Conservation (phyloP, 345 rosid genomes). For the Populus alba region DNA sequence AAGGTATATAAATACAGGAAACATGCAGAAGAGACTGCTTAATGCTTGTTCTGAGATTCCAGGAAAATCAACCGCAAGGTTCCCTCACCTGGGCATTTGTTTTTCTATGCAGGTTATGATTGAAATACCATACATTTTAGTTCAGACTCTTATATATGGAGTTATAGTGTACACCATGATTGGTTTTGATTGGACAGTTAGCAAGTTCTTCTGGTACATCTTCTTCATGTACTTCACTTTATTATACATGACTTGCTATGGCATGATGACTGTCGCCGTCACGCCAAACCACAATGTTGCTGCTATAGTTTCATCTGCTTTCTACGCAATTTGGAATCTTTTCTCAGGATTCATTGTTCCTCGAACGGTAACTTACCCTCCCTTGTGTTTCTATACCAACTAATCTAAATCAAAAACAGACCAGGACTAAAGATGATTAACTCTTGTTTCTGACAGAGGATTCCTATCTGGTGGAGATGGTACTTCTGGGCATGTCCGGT, state of each 20-base stretch:
- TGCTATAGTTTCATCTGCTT: constrained; percentile 44
- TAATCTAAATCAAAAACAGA: not conserved
- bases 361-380: constrained; percentile 31
- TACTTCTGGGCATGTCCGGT: constrained; percentile 55
- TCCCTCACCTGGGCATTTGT: not conserved
- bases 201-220: constrained; percentile 59
- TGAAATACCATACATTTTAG: constrained; percentile 49
- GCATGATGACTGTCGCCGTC: constrained; percentile 65
- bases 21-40: not conserved
- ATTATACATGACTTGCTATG: constrained; percentile 58
- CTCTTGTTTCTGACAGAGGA: constrained; percentile 37
- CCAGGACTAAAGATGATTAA: not conserved
- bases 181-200: constrained; percentile 49
- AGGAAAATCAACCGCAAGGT: not conserved
- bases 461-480: constrained; percentile 78
- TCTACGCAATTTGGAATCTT: constrained; percentile 54
- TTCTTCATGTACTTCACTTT: constrained; percentile 61
- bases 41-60: not conserved
- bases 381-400: not conserved
- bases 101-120: constrained; percentile 37
- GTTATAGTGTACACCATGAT: constrained; percentile 57
- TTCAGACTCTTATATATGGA: constrained; percentile 49
- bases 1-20: not conserved
- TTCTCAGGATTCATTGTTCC: constrained; percentile 66
- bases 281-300: constrained; percentile 60